Conservation (phyloP, 371 early-diverging fungal genomes). For the Saksenaea oblongispora region DNA sequence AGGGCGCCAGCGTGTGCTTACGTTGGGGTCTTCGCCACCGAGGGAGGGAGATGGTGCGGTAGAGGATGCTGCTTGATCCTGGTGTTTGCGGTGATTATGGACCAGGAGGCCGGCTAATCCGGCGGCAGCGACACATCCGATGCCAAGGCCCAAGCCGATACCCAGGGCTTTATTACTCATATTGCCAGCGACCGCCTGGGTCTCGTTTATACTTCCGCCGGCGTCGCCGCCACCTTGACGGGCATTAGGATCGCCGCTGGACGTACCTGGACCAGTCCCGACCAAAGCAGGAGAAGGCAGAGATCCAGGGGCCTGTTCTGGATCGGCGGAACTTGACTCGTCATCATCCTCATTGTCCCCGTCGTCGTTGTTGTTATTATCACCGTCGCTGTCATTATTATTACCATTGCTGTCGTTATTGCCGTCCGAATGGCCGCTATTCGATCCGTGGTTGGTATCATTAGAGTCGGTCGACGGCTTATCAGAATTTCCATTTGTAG, state of each 20-base stretch:
- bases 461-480: too few relatives aligned
- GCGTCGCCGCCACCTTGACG: neutral
- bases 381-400: neutral
- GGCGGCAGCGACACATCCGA: constrained; percentile 45
- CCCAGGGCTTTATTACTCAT: constrained; percentile 38
- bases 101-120: constrained; percentile 43
- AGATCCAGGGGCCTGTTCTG: neutral
- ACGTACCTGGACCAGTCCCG: neutral
- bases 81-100: constrained; percentile 26
- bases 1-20: constrained; percentile 47
- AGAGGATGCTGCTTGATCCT: constrained; percentile 6
- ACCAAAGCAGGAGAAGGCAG: constrained; percentile 3
- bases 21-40: constrained; percentile 9
- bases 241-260: constrained; percentile 5
- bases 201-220: constrained; percentile 12
- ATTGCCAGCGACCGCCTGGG: constrained; percentile 22
- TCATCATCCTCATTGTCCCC: neutral
- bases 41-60: neutral
- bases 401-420: constrained; percentile 7
- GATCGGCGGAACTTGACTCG: too few relatives aligned
- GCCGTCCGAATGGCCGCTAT: neutral
- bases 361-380: constrained; percentile 1
- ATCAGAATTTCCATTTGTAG: too few relatives aligned
- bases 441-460: too few relatives aligned
- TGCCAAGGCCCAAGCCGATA: constrained; percentile 45